phyloP scores from a whole-genome alignment of 1,284 basidiomycete genomes.

The Filobasidium uniguttulatum region DNA sequence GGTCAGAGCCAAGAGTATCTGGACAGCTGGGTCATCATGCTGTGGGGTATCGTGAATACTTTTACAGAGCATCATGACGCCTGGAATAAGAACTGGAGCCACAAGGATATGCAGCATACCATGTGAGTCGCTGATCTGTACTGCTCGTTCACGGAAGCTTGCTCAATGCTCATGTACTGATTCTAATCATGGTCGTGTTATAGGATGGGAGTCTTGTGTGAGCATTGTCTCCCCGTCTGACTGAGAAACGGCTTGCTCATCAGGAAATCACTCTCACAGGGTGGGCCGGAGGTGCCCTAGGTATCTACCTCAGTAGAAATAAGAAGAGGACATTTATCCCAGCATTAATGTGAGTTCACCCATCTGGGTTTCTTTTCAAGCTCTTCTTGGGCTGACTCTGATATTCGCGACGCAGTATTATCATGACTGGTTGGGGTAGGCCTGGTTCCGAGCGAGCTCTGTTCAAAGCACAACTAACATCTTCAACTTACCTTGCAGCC shows the following conservation, averaged over 20 bases:
- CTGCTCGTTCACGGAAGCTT: not conserved
- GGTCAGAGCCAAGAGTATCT: constrained; percentile 63
- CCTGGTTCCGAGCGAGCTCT: not conserved
- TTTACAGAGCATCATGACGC: constrained; percentile 79
- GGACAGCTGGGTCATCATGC: constrained; percentile 75
- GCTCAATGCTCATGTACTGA: no score
- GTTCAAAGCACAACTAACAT: not conserved
- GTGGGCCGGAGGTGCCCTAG: constrained; percentile 83
- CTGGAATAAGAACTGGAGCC: constrained; percentile 49
- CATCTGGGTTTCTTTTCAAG: not conserved
- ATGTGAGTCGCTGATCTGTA: constrained; percentile 38
- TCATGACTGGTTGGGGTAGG: constrained; percentile 75
- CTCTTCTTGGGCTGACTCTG: not conserved
- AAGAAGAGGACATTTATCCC: constrained; percentile 77
- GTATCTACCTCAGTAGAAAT: constrained; percentile 69
- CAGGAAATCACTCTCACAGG: constrained; percentile 37
- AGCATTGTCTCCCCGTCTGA: constrained; percentile 14
- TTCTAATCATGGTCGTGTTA: constrained; percentile 35
- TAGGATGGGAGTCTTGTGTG: constrained; percentile 51
- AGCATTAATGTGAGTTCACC: constrained; percentile 52
- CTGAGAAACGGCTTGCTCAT: no score
- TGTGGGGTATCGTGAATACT: constrained; percentile 74
- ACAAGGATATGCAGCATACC: constrained; percentile 92
- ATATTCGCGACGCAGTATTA: constrained; percentile 44
- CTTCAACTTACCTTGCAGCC: not conserved